Conservation (phyloP, 257 asterid genomes). For the Cynanchum wilfordii region DNA sequence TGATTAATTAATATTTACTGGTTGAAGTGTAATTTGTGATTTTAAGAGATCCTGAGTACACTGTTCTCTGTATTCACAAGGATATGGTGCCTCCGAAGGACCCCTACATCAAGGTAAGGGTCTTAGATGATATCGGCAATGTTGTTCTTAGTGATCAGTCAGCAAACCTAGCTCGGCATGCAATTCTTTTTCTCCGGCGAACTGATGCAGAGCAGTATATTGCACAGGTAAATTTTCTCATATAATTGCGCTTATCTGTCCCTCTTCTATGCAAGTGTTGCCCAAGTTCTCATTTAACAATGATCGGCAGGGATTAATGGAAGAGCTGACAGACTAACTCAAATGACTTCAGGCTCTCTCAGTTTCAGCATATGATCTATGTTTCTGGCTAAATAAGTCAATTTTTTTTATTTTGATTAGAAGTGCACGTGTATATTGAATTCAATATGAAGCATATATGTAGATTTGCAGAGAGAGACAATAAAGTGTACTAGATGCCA, state of each 20-base stretch:
- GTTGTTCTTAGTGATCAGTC: conserved; percentile 69
- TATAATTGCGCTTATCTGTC: neutral
- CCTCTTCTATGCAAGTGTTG: neutral
- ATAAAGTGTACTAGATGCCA: neutral
- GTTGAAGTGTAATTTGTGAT: neutral
- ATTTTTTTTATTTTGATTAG: neutral
- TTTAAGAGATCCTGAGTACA: conserved; percentile 5
- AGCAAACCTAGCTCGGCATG: conserved; percentile 69
- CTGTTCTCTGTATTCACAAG: conserved; percentile 31
- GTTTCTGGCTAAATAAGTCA: neutral
- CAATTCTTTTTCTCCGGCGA: conserved; percentile 83
- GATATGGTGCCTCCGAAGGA: conserved; percentile 97
- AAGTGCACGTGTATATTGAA: neutral
- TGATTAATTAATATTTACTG: neutral
- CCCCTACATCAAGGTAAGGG: conserved; percentile 92
- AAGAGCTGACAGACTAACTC: conserved; percentile 66
- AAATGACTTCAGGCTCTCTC: neutral
- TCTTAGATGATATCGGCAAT: conserved; percentile 78
- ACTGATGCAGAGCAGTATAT: conserved; percentile 91
- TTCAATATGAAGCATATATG: neutral
- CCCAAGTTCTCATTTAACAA: conserved; percentile 4
- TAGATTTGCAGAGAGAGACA: neutral
- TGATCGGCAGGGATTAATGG: conserved; percentile 70
- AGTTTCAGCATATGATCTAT: too few species aligned
- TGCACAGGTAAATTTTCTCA: conserved; percentile 49